Evolutionary conservation across 495 filamentous ascomycete genomes (phyloP).

Genomic region (Penicillium tannophilum): DNA sequence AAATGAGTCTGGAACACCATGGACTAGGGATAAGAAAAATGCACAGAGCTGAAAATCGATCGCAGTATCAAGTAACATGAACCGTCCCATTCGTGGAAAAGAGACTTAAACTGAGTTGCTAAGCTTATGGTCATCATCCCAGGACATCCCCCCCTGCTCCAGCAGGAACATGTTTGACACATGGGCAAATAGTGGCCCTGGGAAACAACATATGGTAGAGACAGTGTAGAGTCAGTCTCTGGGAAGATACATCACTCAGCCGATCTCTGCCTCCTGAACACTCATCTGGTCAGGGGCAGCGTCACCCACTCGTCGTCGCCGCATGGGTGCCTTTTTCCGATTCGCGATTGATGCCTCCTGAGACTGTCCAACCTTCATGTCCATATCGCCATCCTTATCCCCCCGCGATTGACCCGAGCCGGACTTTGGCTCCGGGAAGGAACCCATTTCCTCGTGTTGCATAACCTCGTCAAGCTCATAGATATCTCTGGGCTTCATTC

Average conservation of each 20-base stretch:
- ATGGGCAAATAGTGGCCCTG: background rate
- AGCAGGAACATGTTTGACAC: background rate
- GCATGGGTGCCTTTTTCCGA: constrained; percentile 56
- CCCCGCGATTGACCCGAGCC: constrained; percentile 43
- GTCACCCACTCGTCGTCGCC: constrained; percentile 40
- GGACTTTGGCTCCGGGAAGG: constrained; percentile 1
- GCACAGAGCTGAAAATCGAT: background rate
- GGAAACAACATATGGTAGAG: background rate
- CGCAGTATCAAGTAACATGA: background rate
- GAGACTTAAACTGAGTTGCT: background rate
- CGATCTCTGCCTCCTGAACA: constrained; percentile 38
- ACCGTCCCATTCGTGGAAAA: background rate
- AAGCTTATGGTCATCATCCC: background rate
- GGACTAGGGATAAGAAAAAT: background rate
- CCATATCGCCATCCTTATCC: constrained; percentile 54
- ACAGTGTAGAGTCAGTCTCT: background rate
- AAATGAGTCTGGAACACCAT: background rate
- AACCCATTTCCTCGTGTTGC: constrained; percentile 14
- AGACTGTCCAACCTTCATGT: constrained; percentile 34
- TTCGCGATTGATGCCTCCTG: constrained; percentile 44
- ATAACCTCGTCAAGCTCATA: constrained; percentile 75
- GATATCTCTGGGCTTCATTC: constrained; percentile 78
- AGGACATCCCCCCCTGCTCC: background rate
- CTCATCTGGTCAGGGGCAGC: constrained; percentile 37
- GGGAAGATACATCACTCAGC: constrained; percentile 11